These are phyloP conservation scores for Chrysosporium keratinophilum DNA, from an alignment of 2,329 filamentous ascomycete species.

Conservation along the genomic window DNA sequence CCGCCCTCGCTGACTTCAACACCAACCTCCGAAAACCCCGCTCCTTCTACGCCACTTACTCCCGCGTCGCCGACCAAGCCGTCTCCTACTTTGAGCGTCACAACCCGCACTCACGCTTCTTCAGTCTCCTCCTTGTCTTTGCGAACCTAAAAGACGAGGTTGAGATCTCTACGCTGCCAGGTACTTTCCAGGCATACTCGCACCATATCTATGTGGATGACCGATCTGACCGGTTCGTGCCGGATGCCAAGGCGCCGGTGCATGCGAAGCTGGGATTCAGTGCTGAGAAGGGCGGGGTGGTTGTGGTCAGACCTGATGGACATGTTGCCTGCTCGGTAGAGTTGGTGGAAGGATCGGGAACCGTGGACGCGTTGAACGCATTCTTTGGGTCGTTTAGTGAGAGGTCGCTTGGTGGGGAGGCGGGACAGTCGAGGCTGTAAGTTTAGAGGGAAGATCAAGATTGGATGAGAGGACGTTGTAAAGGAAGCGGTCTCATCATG, in stretches of 20 bases:
- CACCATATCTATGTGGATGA: conserved; percentile 84
- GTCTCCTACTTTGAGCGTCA: conserved; percentile 70
- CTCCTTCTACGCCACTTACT: conserved; percentile 63
- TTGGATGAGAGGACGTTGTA: neutral
- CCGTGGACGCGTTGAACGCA: conserved; percentile 67
- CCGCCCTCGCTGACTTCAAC: conserved; percentile 61
- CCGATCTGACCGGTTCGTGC: conserved; percentile 59
- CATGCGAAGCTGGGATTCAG: conserved; percentile 81
- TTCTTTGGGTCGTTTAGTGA: conserved; percentile 69
- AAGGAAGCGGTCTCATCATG: neutral
- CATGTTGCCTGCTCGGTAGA: conserved; percentile 69
- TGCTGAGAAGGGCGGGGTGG: conserved; percentile 61
- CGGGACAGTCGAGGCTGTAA: conserved; percentile 3
- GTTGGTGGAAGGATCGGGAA: conserved; percentile 65
- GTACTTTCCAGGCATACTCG: conserved; percentile 60
- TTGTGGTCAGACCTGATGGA: conserved; percentile 77
- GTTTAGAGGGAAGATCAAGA: neutral
- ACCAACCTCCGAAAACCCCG: conserved; percentile 51
- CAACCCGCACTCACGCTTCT: conserved; percentile 76
- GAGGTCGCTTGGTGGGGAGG: conserved; percentile 34
- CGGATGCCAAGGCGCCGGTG: conserved; percentile 59
- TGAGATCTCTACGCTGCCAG: conserved; percentile 63
- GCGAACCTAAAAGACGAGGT: conserved; percentile 57
- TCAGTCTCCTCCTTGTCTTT: conserved; percentile 68
- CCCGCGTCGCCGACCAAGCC: conserved; percentile 48